phyloP scores from a whole-genome alignment of 345 rosid genomes.

The Camelina sativa region DNA sequence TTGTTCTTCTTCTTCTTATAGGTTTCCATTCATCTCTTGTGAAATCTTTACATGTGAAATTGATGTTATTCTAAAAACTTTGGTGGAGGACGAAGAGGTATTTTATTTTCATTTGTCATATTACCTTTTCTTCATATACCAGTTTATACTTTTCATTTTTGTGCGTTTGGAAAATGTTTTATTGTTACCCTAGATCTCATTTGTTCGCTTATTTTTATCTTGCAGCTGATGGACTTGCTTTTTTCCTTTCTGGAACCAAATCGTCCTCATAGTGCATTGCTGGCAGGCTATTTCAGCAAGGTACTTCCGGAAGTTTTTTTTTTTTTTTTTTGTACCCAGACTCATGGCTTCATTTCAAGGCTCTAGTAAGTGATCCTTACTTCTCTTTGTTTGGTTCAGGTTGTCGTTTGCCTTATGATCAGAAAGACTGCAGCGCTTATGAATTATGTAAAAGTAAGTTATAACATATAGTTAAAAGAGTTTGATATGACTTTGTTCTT shows the following conservation, averaged over 20 bases:
- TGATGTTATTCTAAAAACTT: conserved; percentile 90
- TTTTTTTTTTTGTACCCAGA: neutral
- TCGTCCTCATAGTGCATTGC: conserved; percentile 82
- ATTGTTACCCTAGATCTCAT: conserved; percentile 21
- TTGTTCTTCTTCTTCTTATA: conserved; percentile 40
- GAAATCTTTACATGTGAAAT: conserved; percentile 98
- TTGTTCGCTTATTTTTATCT: conserved; percentile 34
- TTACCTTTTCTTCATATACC: neutral
- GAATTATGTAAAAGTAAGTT: conserved; percentile 88
- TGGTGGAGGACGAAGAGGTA: conserved; percentile 98
- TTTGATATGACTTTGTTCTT: conserved; percentile 1
- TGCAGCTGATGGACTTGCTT: conserved; percentile 91
- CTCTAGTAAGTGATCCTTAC: conserved; percentile 16
- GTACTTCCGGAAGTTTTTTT: conserved; percentile 40
- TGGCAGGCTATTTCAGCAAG: conserved; percentile 99
- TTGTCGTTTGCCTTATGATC: conserved; percentile 90
- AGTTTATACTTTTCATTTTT: conserved; percentile 6
- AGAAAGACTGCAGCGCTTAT: conserved; percentile 93
- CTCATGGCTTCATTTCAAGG: conserved; percentile 16
- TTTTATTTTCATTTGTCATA: neutral
- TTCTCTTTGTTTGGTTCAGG: conserved; percentile 56
- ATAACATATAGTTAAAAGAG: neutral
- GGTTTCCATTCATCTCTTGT: conserved; percentile 96
- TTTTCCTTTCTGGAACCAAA: conserved; percentile 92
- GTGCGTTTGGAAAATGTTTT: neutral